A percentile compares a stretch with the other conserved stretches of the same genome.
Evolutionary conservation across 2,329 filamentous ascomycete species (phyloP).

Genomic region (Passalora sequoiae): DNA sequence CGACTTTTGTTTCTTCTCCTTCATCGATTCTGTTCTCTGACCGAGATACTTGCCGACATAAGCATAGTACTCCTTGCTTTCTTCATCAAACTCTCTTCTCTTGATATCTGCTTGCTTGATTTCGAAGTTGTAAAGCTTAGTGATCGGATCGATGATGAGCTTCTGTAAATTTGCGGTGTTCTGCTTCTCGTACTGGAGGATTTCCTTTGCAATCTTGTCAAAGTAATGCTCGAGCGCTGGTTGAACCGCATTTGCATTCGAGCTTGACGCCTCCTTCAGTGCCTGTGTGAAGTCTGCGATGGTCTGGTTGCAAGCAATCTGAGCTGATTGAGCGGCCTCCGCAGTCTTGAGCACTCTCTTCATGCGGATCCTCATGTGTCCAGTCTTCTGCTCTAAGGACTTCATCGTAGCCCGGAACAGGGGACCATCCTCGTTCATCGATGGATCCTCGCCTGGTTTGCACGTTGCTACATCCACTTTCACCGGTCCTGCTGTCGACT

Average conservation of each 20-base stretch:
- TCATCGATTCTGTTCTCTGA: conserved; percentile 88
- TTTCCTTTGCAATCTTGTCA: conserved; percentile 90
- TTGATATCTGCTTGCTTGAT: conserved; percentile 97
- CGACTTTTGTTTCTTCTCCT: conserved; percentile 92
- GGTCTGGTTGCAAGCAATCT: conserved; percentile 79
- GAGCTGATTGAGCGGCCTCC: conserved; percentile 77
- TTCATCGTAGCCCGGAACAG: conserved; percentile 97
- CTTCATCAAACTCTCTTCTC: conserved; percentile 96
- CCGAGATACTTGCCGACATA: conserved; percentile 95
- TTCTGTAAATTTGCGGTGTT: conserved; percentile 82
- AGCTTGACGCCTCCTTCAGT: conserved; percentile 77
- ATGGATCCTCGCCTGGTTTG: conserved; percentile 78
- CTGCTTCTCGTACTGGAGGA: conserved; percentile 76
- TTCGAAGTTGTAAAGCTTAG: conserved; percentile 85
- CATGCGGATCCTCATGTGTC: conserved; percentile 87
- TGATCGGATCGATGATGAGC: conserved; percentile 90
- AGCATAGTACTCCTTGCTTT: conserved; percentile 96
- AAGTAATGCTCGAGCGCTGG: conserved; percentile 97
- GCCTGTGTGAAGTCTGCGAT: conserved; percentile 78
- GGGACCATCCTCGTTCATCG: conserved; percentile 83
- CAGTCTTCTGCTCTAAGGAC: conserved; percentile 90
- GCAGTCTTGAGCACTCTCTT: conserved; percentile 93
- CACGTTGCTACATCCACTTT: conserved; percentile 86
- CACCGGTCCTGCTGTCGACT: conserved; percentile 45
- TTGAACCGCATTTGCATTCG: conserved; percentile 94